These are phyloP conservation scores for Gypsophila paniculata DNA, from an alignment of 179 eudicot genomes.

Conservation along the genomic window DNA sequence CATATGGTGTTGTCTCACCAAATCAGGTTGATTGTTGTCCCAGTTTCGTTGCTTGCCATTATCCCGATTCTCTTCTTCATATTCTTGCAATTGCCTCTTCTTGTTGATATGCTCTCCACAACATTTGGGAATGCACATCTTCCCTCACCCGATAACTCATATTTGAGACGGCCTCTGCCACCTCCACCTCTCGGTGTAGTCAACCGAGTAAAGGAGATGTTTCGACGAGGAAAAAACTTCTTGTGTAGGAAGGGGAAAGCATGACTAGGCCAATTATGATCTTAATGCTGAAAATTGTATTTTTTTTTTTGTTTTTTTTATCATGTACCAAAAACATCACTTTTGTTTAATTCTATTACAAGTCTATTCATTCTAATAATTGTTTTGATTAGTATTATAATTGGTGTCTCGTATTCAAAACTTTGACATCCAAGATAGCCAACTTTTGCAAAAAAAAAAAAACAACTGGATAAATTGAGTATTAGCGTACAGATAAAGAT, in stretches of 20 bases:
- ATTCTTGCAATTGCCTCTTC: slow-evolving; percentile 24
- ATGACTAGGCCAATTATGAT: neutral
- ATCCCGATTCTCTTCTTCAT: slow-evolving; percentile 16
- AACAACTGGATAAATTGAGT: neutral
- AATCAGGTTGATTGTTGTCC: slow-evolving; percentile 17
- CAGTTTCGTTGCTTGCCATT: slow-evolving; percentile 14
- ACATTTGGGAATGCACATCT: slow-evolving; percentile 20
- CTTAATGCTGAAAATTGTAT: neutral
- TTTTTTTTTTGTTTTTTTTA: neutral
- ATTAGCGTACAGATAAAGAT: neutral
- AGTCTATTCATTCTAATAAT: neutral
- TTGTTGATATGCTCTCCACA: slow-evolving; percentile 10
- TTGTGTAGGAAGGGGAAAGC: slow-evolving; percentile 4
- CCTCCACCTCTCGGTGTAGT: slow-evolving; percentile 18
- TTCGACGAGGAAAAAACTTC: slow-evolving; percentile 13
- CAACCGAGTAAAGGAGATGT: slow-evolving; percentile 10
- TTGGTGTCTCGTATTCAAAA: too few relatives aligned
- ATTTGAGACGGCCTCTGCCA: slow-evolving; percentile 14
- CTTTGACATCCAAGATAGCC: too few relatives aligned
- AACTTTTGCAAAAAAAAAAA: neutral
- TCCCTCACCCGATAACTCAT: slow-evolving; percentile 19
- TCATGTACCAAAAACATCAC: neutral
- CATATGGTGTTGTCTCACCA: slow-evolving; percentile 14
- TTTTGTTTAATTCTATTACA: neutral
- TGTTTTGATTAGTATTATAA: neutral